Evolutionary conservation across 176 grass and related monocot genomes (phyloP).

Genomic region (Paspalum notatum): DNA sequence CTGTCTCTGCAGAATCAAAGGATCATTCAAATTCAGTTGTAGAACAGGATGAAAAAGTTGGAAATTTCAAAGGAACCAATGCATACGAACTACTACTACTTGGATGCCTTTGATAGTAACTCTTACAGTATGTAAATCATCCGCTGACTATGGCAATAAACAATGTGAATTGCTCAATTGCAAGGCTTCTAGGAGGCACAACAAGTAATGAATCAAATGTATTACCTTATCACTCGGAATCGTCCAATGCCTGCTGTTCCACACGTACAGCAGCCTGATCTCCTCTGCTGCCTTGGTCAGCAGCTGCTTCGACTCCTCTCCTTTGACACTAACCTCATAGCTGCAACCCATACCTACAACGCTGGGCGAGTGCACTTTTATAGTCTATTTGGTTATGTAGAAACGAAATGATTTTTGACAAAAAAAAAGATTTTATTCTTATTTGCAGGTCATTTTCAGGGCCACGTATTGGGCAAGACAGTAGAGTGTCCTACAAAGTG

Average conservation of each 20-base stretch:
- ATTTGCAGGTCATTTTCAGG: no score
- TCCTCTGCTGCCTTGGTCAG: slow-evolving; percentile 7
- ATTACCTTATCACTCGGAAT: slow-evolving; percentile 31
- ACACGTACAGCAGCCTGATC: slow-evolving; percentile 37
- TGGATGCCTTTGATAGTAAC: slow-evolving; percentile 2
- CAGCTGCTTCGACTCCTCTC: slow-evolving; percentile 2
- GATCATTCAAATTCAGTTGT: slow-evolving; percentile 11
- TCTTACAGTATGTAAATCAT: background rate
- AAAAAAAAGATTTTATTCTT: no score
- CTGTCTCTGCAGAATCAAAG: slow-evolving; percentile 38
- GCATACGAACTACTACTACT: background rate
- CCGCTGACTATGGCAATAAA: background rate
- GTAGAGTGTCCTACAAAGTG: no score
- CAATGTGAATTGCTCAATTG: background rate
- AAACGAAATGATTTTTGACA: no score
- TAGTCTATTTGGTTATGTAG: no score
- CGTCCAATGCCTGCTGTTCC: slow-evolving; percentile 50
- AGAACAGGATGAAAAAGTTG: background rate
- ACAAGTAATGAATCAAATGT: background rate
- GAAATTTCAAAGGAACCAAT: background rate
- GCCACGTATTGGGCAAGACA: no score
- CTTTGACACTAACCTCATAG: slow-evolving; percentile 38
- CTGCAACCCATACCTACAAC: slow-evolving; percentile 19
- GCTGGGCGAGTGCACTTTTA: no score
- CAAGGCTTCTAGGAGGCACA: background rate